Evolutionary conservation across 2,329 filamentous ascomycete species (phyloP).

Genomic region (Periconia digitata): DNA sequence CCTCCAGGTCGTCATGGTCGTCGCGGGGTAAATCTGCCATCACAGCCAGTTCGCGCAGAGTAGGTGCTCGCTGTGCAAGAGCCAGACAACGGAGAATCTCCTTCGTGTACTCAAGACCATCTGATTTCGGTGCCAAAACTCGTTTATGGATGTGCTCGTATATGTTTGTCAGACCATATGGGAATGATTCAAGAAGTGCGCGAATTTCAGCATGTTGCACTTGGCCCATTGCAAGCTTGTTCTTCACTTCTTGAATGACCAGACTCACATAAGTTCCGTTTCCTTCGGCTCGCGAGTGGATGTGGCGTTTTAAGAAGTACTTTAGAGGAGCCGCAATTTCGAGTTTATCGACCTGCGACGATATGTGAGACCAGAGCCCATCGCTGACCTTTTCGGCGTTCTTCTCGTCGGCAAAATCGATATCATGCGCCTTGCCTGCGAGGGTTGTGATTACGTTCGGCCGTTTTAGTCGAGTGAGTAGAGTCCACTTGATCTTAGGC

Average conservation of each 20-base stretch:
- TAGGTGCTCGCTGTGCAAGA: constrained; percentile 19
- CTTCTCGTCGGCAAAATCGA: constrained; percentile 20
- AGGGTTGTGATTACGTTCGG: constrained; percentile 20
- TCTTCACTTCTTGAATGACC: constrained; percentile 25
- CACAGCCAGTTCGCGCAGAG: constrained; percentile 23
- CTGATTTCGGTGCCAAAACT: constrained; percentile 13
- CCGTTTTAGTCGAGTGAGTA: constrained; percentile 22
- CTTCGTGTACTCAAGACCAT: constrained; percentile 26
- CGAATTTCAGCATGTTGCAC: constrained; percentile 19
- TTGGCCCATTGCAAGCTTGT: constrained; percentile 12
- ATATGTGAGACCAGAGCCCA: constrained; percentile 19
- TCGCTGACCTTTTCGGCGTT: constrained; percentile 19
- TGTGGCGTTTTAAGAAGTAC: constrained; percentile 26
- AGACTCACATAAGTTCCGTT: constrained; percentile 26
- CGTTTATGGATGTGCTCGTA: constrained; percentile 25
- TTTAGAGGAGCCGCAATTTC: constrained; percentile 15
- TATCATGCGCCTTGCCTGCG: constrained; percentile 14
- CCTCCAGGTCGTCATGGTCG: constrained; percentile 14
- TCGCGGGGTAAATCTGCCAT: constrained; percentile 23
- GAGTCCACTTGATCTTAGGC: constrained; percentile 19
- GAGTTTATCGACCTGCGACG: constrained; percentile 17
- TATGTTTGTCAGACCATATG: constrained; percentile 25
- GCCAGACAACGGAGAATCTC: constrained; percentile 24
- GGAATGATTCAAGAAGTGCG: constrained; percentile 23
- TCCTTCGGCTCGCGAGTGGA: constrained; percentile 21